Base-by-base conservation (phyloP, 2,329 filamentous ascomycete genomes). In the Penicillium sp. region DNA sequence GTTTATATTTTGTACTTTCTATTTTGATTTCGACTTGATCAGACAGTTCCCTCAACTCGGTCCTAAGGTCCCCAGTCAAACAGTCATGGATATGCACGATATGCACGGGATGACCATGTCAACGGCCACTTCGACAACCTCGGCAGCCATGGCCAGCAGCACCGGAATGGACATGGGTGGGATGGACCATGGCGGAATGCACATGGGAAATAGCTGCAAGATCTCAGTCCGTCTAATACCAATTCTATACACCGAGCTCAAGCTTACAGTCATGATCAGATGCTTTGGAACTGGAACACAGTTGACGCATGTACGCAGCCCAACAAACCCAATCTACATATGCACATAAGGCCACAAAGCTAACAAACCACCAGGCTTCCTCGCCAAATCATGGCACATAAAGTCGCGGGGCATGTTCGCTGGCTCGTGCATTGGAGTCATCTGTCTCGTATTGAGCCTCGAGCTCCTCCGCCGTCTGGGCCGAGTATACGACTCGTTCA, bases 391-490 rank as follows among this genome's bases (percentile, higher is more conserved):
- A 21, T 93, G 87, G 87, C 82, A 82, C 61, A 78, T 91, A 65
- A 82, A 72, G 15, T 84, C 82, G 22, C 70, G 68, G 3, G 82
- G 78, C 65, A 84, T 84, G 77, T 91, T 94, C 64, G 87, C 84
- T 42, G 87, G 84, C 21, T 85, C 83, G 45, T 93, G 87, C 71
- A 83, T 94, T 62, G 87, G 85, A 53, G 82, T 88, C 32, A 74
- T 88, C 53, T 71, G 84, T n/a, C 80, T 94, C 46, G 84, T 86
- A 57, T 76, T 91, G 45, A 61, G 71, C 6, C 82, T 93, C 58
- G 87, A 93, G 63, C 72, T 83, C 50, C 76, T 93, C 21, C 84
- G 88, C 43, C 83, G 87, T 28, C 60, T 77, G 22, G 76, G 79
- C 56, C 83, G 85, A 58, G 85, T 89, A 65, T 91, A 84, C 67